phyloP scores from a whole-genome alignment of 1,139 yeast species.

The Suhomyces panamericanus region DNA sequence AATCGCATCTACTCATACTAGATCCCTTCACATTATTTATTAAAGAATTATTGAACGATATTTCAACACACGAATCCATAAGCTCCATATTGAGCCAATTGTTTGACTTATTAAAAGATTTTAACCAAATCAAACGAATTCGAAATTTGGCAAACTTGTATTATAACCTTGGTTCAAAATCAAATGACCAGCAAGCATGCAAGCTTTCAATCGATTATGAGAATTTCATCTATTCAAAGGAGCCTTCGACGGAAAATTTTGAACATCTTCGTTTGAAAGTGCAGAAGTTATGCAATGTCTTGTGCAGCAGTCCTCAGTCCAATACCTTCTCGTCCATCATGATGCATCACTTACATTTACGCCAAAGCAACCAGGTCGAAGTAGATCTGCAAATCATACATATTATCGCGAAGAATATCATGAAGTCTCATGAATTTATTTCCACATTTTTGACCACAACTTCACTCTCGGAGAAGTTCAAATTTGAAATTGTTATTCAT shows the following conservation, averaged over 20 bases:
- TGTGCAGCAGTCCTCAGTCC: conserved; percentile 5
- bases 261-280: conserved; percentile 18
- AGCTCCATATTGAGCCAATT: conserved; percentile 9
- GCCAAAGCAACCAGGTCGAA: neutral
- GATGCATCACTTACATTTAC: conserved; percentile 2
- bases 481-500: conserved; percentile 6
- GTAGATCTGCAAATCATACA: conserved; percentile 15
- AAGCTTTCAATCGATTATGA: conserved; percentile 25
- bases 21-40: conserved; percentile 25
- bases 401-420: conserved; percentile 13
- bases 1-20: conserved; percentile 22
- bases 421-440: neutral
- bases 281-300: conserved; percentile 16
- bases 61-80: conserved; percentile 5
- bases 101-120: conserved; percentile 18
- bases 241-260: conserved; percentile 15
- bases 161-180: conserved; percentile 14
- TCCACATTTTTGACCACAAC: conserved; percentile 1
- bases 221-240: conserved; percentile 15
- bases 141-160: conserved; percentile 30
- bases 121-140: conserved; percentile 29
- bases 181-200: conserved; percentile 13
- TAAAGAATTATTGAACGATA: conserved; percentile 13
- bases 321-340: conserved; percentile 6
- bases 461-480: conserved; percentile 7